These are phyloP conservation scores for Cicer judaicum DNA, from an alignment of 306 rosid species.

Conservation along the genomic window DNA sequence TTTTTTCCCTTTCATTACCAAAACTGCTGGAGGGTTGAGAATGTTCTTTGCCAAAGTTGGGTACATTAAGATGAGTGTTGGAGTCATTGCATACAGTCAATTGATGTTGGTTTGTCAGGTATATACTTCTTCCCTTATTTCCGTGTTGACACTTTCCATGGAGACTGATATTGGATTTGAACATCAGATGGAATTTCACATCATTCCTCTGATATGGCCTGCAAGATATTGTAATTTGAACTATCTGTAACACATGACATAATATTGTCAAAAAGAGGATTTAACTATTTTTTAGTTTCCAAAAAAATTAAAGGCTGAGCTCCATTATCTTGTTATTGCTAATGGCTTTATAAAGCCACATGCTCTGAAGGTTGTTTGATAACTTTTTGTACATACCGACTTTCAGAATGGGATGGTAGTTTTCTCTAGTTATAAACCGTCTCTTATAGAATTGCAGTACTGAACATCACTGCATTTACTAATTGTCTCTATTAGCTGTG, in stretches of 20 bases:
- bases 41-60: conserved; percentile 85
- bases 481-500: conserved; percentile 16
- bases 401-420: conserved; percentile 1
- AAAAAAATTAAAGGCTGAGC: background rate
- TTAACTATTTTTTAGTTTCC: background rate
- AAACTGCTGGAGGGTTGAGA: conserved; percentile 63
- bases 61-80: conserved; percentile 86
- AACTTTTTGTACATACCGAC: conserved; percentile 14
- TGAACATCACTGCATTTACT: conserved; percentile 11
- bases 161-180: background rate
- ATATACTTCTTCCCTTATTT: conserved; percentile 30
- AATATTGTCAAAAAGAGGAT: background rate
- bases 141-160: background rate
- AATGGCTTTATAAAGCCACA: conserved; percentile 23
- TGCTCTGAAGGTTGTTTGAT: conserved; percentile 5
- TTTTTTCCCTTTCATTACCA: conserved; percentile 38
- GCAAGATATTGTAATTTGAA: background rate
- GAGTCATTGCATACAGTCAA: conserved; percentile 77
- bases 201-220: conserved; percentile 2
- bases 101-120: conserved; percentile 98
- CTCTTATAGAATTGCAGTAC: conserved; percentile 16
- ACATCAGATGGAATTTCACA: background rate
- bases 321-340: background rate
- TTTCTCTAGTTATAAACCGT: conserved; percentile 4
- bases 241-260: background rate